phyloP scores from a whole-genome alignment of 345 rosid genomes.

The Anastatica hierochuntica region DNA sequence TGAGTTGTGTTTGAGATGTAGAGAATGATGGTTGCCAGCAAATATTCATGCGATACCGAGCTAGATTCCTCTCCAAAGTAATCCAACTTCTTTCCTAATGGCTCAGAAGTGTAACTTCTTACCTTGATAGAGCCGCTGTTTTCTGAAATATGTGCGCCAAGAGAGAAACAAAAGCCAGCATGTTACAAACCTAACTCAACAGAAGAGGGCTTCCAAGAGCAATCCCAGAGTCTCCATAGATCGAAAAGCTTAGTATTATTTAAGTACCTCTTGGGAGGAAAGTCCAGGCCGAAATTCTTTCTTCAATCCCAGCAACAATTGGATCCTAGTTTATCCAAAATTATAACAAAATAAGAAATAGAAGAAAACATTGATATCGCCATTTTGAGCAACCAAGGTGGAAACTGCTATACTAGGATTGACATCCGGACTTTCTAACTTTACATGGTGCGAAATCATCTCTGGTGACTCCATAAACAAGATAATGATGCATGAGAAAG shows the following conservation, averaged over 20 bases:
- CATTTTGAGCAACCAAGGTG: not conserved
- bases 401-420: too few relatives aligned
- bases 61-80: constrained; percentile 42
- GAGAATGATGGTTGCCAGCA: constrained; percentile 62
- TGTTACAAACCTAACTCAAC: not conserved
- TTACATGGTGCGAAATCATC: too few relatives aligned
- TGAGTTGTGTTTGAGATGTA: constrained; percentile 59
- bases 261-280: constrained; percentile 70
- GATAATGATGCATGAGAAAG: not conserved
- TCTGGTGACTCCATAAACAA: not conserved
- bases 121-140: constrained; percentile 43
- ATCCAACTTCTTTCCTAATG: constrained; percentile 31
- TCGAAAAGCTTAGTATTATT: not conserved
- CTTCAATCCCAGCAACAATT: constrained; percentile 52
- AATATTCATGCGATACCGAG: constrained; percentile 23
- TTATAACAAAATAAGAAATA: not conserved
- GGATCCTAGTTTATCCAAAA: constrained; percentile 39
- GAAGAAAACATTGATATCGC: not conserved
- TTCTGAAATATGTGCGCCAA: constrained; percentile 31
- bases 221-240: not conserved
- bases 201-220: not conserved
- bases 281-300: constrained; percentile 78
- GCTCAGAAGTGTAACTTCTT: constrained; percentile 42
- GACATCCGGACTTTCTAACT: too few relatives aligned
- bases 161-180: not conserved